Conservation (phyloP, 1,284 basidiomycete species). For the Phaffia rhodozyma region DNA sequence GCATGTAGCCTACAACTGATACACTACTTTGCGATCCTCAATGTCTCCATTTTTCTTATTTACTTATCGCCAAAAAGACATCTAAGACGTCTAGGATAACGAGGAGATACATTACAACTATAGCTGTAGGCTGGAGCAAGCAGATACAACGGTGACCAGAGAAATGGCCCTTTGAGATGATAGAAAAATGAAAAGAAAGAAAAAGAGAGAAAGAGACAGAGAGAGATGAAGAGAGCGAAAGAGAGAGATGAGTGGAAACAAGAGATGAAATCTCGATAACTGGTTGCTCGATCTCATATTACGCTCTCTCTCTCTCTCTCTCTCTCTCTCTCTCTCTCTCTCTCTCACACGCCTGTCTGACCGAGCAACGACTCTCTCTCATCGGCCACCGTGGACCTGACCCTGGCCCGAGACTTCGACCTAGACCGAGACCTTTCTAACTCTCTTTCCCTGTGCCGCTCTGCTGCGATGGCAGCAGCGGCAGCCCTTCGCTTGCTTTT, state of each 20-base stretch:
- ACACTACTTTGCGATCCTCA: too few relatives aligned
- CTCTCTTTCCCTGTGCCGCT: neutral
- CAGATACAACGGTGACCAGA: too few relatives aligned
- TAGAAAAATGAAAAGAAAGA: neutral
- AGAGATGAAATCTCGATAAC: neutral
- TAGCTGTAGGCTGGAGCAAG: too few relatives aligned
- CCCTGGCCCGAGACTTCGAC: neutral
- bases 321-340: too few relatives aligned
- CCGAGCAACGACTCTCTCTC: too few relatives aligned
- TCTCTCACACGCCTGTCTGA: neutral
- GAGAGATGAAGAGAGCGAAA: neutral
- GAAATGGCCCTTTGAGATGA: neutral
- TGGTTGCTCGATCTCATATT: too few relatives aligned
- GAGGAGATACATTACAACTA: too few relatives aligned
- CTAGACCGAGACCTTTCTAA: neutral
- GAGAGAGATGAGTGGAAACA: neutral
- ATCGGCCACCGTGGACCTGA: too few relatives aligned
- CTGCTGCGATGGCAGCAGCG: neutral
- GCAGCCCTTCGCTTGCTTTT: conserved; percentile 18
- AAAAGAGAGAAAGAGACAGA: neutral
- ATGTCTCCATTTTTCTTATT: too few relatives aligned
- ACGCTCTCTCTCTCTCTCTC: neutral
- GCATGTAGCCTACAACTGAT: too few relatives aligned
- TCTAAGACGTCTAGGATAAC: too few relatives aligned
- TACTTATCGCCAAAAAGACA: too few relatives aligned